Conservation (phyloP, 2,329 filamentous ascomycete genomes). For the Alternaria brassicicola region DNA sequence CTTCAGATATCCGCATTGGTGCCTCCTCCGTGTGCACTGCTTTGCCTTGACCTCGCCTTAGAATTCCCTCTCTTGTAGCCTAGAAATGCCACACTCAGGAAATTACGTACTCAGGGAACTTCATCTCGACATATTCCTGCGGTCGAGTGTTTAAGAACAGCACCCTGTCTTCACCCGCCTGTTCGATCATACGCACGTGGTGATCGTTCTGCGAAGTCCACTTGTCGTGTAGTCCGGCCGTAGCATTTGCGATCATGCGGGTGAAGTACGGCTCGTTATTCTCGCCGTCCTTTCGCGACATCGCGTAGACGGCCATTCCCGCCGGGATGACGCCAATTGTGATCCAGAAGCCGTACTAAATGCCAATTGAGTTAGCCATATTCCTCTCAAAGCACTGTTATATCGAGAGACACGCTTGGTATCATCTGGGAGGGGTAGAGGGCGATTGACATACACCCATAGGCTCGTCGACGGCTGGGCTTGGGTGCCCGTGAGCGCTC, state of each 20-base stretch:
- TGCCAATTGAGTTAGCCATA: constrained; percentile 31
- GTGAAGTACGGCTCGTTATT: constrained; percentile 54
- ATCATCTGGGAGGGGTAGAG: constrained; percentile 13
- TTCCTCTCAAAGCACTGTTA: background rate
- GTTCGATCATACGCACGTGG: constrained; percentile 66
- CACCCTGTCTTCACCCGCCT: constrained; percentile 67
- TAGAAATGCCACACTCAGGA: background rate
- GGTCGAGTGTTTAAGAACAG: constrained; percentile 60
- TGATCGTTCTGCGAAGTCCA: constrained; percentile 64
- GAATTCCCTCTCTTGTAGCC: background rate
- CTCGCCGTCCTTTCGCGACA: constrained; percentile 49
- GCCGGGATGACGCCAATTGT: constrained; percentile 54
- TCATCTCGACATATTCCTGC: constrained; percentile 60
- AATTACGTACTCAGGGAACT: constrained; percentile 67
- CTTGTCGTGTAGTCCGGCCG: constrained; percentile 57
- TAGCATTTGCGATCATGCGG: constrained; percentile 62
- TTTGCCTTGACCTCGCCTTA: background rate
- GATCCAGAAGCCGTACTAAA: constrained; percentile 56
- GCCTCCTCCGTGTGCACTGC: background rate
- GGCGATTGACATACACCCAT: constrained; percentile 56
- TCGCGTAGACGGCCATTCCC: constrained; percentile 53
- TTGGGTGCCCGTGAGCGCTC: constrained; percentile 43
- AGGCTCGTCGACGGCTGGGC: constrained; percentile 54
- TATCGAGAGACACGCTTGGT: background rate
- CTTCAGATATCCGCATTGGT: background rate